Evolutionary conservation across 441 rosid genomes (phyloP), one percentile per base, ranked within the genome.

Genomic region (Gossypium aridum): DNA sequence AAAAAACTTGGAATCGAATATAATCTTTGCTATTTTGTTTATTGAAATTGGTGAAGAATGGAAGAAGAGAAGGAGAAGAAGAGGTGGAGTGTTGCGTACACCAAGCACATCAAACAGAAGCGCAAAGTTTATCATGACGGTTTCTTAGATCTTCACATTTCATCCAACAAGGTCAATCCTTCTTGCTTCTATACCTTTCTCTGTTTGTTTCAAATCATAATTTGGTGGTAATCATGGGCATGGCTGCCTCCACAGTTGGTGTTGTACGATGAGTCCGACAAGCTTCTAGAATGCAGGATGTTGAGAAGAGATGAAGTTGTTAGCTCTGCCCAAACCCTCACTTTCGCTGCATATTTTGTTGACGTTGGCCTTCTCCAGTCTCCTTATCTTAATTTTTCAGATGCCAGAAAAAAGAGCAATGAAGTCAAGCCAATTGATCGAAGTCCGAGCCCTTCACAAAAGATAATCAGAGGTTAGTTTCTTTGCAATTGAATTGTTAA

Each of bases 121-220:
- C 81, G 96, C 64, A 92, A 95, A 78, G 85, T 88, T 69, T 95
- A 85, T 63, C 91, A 90, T 76, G 97, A 92, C 80, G 99, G 97
- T 69, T 87, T 86, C 86, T 70, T 95, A 19, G 87, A 86, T 68
- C 83, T 85, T 57, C 83, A 84, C 26, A 19, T 78, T 82, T 53
- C 88, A 74, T 64, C 83, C 68, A 81, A 73, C 83, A 88, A 91
- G 93, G 97, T 90, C 23, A 1, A 5, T 54, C 16, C 2, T 17
- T 7, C 12, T 5, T 19, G 20, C 1, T 14, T 10, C 20, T 16
- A 8, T 70, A n/a, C 7, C 1, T 71, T 59, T 1, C 2, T 57
- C 16, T 19, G 0, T 34, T 70, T 5, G 19, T 9, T 17, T n/a
- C 53, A 8, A 25, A 13, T 65, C n/a, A 0, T 47, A 14, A 23